Conservation (phyloP, 176 grass and related monocot genomes). For the Ensete glaucum region DNA sequence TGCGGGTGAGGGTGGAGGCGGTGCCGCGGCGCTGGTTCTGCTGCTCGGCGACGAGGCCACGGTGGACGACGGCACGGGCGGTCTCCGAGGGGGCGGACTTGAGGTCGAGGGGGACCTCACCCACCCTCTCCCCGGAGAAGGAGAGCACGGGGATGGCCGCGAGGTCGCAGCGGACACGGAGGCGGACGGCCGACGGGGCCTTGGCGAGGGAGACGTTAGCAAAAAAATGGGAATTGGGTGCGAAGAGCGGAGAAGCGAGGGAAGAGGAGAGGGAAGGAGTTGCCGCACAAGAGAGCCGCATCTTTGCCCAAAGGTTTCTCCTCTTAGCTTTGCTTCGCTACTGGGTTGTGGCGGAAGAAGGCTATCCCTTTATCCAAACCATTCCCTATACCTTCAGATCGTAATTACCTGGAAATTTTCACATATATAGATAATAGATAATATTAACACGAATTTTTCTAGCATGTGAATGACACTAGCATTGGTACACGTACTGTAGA, state of each 20-base stretch:
- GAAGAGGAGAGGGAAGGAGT: slow-evolving; percentile 6
- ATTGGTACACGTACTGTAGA: too few relatives aligned
- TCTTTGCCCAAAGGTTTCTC: not conserved
- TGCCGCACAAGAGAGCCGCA: not conserved
- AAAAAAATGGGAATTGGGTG: not conserved
- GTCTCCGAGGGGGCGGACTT: slow-evolving; percentile 60
- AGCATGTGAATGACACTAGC: too few relatives aligned
- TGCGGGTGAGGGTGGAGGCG: slow-evolving; percentile 87
- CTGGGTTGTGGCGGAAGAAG: not conserved
- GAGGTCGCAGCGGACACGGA: slow-evolving; percentile 46
- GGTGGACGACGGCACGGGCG: slow-evolving; percentile 80
- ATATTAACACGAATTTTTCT: too few relatives aligned
- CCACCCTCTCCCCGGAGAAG: slow-evolving; percentile 69
- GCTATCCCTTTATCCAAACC: not conserved
- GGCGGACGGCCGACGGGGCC: slow-evolving; percentile 2
- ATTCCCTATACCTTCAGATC: not conserved
- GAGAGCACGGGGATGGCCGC: slow-evolving; percentile 71
- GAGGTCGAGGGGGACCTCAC: slow-evolving; percentile 55
- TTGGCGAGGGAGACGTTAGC: not conserved
- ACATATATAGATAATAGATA: too few relatives aligned
- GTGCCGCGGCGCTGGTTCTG: slow-evolving; percentile 91
- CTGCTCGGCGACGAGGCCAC: slow-evolving; percentile 76
- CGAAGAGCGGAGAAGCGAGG: not conserved
- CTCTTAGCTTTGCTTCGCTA: not conserved
- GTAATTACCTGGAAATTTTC: too few relatives aligned